Conservation (phyloP, 2,329 filamentous ascomycete genomes). For the Orbilia ellipsospora region DNA sequence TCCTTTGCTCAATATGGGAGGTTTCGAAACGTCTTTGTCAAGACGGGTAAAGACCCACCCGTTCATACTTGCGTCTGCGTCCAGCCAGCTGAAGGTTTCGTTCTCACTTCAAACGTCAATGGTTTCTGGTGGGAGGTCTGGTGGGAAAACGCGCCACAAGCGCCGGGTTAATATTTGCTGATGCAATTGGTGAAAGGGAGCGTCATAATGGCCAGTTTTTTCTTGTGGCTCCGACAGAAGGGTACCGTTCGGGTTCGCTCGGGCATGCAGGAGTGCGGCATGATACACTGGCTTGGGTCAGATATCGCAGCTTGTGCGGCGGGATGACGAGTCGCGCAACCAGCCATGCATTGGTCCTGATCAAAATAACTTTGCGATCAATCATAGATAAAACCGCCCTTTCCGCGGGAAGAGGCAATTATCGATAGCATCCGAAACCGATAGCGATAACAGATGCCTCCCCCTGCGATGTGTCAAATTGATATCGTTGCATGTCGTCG, state of each 20-base stretch:
- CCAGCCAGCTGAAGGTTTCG: background rate
- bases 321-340: background rate
- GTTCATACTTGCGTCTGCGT: background rate
- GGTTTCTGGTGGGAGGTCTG: constrained; percentile 44
- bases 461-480: background rate
- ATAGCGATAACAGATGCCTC: background rate
- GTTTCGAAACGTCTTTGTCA: constrained; percentile 52
- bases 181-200: too few species aligned
- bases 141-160: constrained; percentile 44
- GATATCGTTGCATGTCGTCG: background rate
- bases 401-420: background rate
- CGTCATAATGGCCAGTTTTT: background rate
- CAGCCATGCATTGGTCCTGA: background rate
- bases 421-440: background rate
- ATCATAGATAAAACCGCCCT: background rate
- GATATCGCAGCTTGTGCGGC: background rate
- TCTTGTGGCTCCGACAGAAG: background rate
- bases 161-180: constrained; percentile 33
- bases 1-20: constrained; percentile 39
- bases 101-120: constrained; percentile 39
- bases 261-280: constrained; percentile 2
- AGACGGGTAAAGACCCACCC: constrained; percentile 42
- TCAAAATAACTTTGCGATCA: too few species aligned
- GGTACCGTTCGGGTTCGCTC: background rate
- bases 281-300: too few species aligned